Conservation (phyloP, 1,139 yeast species). For the Williopsis jadinii region DNA sequence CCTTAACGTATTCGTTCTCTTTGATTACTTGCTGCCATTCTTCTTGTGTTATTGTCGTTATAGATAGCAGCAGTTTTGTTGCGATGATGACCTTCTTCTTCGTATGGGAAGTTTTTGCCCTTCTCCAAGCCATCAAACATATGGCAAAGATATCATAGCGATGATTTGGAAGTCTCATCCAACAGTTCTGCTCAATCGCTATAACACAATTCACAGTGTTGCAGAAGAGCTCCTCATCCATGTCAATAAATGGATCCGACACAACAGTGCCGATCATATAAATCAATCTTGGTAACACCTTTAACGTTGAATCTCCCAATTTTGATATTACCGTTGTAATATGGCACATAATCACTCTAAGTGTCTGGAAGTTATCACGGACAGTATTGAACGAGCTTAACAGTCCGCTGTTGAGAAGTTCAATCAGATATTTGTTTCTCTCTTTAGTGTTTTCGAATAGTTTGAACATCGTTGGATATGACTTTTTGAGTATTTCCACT, state of each 20-base stretch:
- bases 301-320: slow-evolving; percentile 11
- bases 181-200: slow-evolving; percentile 21
- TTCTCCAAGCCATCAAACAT: slow-evolving; percentile 20
- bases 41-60: background rate
- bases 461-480: slow-evolving; percentile 19
- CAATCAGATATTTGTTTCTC: slow-evolving; percentile 5
- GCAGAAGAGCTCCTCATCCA: slow-evolving; percentile 8
- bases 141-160: slow-evolving; percentile 30
- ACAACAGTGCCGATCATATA: slow-evolving; percentile 19
- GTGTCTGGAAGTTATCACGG: slow-evolving; percentile 14
- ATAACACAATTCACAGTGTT: slow-evolving; percentile 19
- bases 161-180: slow-evolving; percentile 28
- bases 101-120: slow-evolving; percentile 1
- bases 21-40: background rate
- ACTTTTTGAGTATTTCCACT: slow-evolving; percentile 10
- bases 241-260: slow-evolving; percentile 17
- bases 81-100: slow-evolving; percentile 1
- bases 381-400: slow-evolving; percentile 13
- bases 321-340: slow-evolving; percentile 5
- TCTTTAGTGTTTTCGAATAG: slow-evolving; percentile 8
- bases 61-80: slow-evolving; percentile 2
- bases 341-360: slow-evolving; percentile 10
- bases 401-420: slow-evolving; percentile 15
- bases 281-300: slow-evolving; percentile 15
- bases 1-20: too few species aligned